phyloP scores from a whole-genome alignment of 2,329 filamentous ascomycete genomes.

The Annulohypoxylon truncatum region DNA sequence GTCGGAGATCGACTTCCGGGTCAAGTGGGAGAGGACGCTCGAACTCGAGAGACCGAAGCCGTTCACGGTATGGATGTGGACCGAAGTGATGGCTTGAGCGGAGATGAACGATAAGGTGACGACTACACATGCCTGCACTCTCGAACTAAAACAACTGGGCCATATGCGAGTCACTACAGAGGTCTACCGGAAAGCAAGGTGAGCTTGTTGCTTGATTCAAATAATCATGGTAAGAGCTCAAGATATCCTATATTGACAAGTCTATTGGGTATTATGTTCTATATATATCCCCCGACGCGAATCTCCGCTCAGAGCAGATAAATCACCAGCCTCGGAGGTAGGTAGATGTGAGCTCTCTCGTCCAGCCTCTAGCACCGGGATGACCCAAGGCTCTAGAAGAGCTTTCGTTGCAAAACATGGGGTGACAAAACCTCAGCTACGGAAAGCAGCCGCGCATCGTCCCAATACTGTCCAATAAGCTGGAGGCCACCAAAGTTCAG shows the following conservation, averaged over 20 bases:
- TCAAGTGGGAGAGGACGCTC: slow-evolving; percentile 35
- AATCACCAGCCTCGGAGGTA: background rate
- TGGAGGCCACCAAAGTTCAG: slow-evolving; percentile 72
- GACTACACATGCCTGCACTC: background rate
- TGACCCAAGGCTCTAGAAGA: background rate
- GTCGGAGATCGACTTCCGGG: slow-evolving; percentile 38
- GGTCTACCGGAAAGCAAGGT: background rate
- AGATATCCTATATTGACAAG: slow-evolving; percentile 7
- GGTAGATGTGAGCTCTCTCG: background rate
- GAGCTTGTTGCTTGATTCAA: background rate
- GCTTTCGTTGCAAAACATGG: slow-evolving; percentile 29
- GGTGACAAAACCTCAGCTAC: slow-evolving; percentile 60
- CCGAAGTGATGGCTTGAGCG: slow-evolving; percentile 43
- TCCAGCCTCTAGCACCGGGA: background rate
- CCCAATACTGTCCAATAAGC: slow-evolving; percentile 83
- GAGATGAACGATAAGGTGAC: slow-evolving; percentile 33
- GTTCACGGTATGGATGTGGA: slow-evolving; percentile 57
- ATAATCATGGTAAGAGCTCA: slow-evolving; percentile 18
- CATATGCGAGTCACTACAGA: background rate
- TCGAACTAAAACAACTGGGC: background rate
- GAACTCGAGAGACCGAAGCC: slow-evolving; percentile 42
- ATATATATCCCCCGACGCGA: slow-evolving; percentile 19
- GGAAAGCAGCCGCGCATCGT: slow-evolving; percentile 73
- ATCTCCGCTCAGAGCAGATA: background rate
- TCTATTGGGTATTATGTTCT: slow-evolving; percentile 31